phyloP scores from a whole-genome alignment of 192 early-diverging fungal species.

The Kickxella alabastrina region DNA sequence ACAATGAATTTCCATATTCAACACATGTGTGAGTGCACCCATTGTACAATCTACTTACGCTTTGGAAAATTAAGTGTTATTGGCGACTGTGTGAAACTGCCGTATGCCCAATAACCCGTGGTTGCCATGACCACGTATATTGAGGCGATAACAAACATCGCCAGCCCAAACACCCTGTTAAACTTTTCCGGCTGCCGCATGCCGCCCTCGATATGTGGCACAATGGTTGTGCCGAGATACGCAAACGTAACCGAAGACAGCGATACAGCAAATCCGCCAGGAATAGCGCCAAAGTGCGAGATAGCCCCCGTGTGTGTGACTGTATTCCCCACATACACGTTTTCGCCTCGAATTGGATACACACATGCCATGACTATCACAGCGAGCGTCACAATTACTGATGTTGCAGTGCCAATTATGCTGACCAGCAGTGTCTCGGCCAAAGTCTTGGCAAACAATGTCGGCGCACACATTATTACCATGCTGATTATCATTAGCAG shows the following conservation, averaged over 20 bases:
- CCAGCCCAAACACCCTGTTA: conserved; percentile 53
- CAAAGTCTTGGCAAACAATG: conserved; percentile 64
- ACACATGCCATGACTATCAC: conserved; percentile 49
- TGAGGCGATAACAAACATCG: conserved; percentile 54
- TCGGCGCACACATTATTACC: conserved; percentile 56
- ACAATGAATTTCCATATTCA: not conserved
- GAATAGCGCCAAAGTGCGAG: conserved; percentile 21
- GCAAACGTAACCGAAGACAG: conserved; percentile 66
- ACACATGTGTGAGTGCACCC: not conserved
- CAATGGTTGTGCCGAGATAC: conserved; percentile 69
- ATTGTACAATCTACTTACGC: conserved; percentile 21
- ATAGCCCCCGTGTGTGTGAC: conserved; percentile 7
- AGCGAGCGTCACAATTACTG: conserved; percentile 59
- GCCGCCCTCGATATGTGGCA: conserved; percentile 67
- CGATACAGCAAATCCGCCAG: conserved; percentile 56
- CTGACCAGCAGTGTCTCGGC: conserved; percentile 70
- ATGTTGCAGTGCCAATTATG: conserved; percentile 61
- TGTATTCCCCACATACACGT: conserved; percentile 20
- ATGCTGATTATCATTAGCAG: conserved; percentile 49
- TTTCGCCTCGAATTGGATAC: conserved; percentile 34
- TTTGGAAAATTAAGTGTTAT: conserved; percentile 63
- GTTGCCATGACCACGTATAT: conserved; percentile 67
- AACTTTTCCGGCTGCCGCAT: conserved; percentile 68
- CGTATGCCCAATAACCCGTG: conserved; percentile 70
- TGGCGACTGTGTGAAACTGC: conserved; percentile 56